Evolutionary conservation across 2,329 filamentous ascomycete genomes (phyloP), one percentile per base, ranked within the genome.

Genomic region (Lojkania enalia): DNA sequence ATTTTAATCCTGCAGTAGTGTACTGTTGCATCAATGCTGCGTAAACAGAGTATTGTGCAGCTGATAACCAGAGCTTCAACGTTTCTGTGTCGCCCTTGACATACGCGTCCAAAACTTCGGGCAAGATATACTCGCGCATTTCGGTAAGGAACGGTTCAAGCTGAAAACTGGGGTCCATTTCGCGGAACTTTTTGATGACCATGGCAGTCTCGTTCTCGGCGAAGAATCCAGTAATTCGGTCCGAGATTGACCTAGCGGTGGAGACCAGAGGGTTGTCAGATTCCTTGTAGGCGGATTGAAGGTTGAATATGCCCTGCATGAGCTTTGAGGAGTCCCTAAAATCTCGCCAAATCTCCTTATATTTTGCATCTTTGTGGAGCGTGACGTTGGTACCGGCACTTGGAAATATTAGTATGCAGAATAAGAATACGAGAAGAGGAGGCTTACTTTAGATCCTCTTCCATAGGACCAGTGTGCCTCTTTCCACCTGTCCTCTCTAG

Each of bases 331-430:
- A 84, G 69, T 99, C 94, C 52, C 87, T 86, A 81, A 97, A 99
- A 39, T 94, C 88, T 61, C 86, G 84, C 94, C 94, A 99, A n/a
- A 90, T 90, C 71, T 97, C 92, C 74, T 96, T 96, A 90, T 92
- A 97, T 16, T 88, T 88, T 12, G 94, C 86, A 60, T 99, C 94
- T 74, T 99, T 99, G 79, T 99, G 94, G 0, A 99, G 70, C 0
- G 92, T 97, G 37, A 99, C 77, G 65, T 95, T 95, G 45, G 91
- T 96, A 48, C 94, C 94, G 47, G 94, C 94, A 46, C 94, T 96
- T 13, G 2, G 20, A 20, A 27, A 38, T 27, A 43, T 64, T 46
- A 58, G 48, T 15, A 29, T 32, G n/a, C n/a, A n/a, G 23, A 9
- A 27, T 27, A 27, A 27, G 23, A 9, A 27, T 7, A 27, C n/a